These are phyloP conservation scores for Myxozyma sirexii DNA, from an alignment of 805 yeast genomes.

Conservation along the genomic window DNA sequence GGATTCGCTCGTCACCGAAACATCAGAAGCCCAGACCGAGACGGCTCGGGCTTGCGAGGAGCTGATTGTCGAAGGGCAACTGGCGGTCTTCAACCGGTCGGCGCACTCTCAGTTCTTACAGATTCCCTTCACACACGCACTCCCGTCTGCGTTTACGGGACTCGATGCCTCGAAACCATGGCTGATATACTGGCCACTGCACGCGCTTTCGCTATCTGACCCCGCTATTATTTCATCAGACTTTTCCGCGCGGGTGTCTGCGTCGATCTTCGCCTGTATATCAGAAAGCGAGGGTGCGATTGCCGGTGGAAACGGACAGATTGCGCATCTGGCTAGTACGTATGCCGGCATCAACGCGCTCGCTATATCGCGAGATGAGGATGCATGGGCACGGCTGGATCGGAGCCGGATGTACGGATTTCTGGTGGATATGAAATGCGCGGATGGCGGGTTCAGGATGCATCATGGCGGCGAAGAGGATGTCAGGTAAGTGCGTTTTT, in stretches of 20 bases:
- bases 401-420: constrained; percentile 57
- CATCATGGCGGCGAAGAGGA: constrained; percentile 81
- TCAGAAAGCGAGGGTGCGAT: constrained; percentile 60
- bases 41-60: constrained; percentile 20
- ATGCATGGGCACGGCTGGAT: constrained; percentile 51
- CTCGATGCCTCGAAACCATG: constrained; percentile 92
- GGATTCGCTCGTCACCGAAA: constrained; percentile 23
- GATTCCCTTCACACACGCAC: constrained; percentile 33
- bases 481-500: no score
- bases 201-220: constrained; percentile 51
- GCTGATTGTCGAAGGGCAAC: constrained; percentile 12
- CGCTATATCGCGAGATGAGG: constrained; percentile 49
- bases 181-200: constrained; percentile 83
- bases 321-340: constrained; percentile 81
- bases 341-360: constrained; percentile 76
- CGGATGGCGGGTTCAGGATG: constrained; percentile 78
- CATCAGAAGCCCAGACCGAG: constrained; percentile 23
- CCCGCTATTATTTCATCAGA: neutral
- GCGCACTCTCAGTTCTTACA: constrained; percentile 13
- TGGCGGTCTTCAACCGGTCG: constrained; percentile 12
- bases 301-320: constrained; percentile 82
- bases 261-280: constrained; percentile 42
- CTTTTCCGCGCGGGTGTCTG: constrained; percentile 33
- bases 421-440: constrained; percentile 63
- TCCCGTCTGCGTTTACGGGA: constrained; percentile 55